A percentile compares a stretch with the other conserved stretches of the same genome.
Evolutionary conservation across 352 stramenopile genomes (phyloP).

Genomic region (Globisporangium abappressorium): DNA sequence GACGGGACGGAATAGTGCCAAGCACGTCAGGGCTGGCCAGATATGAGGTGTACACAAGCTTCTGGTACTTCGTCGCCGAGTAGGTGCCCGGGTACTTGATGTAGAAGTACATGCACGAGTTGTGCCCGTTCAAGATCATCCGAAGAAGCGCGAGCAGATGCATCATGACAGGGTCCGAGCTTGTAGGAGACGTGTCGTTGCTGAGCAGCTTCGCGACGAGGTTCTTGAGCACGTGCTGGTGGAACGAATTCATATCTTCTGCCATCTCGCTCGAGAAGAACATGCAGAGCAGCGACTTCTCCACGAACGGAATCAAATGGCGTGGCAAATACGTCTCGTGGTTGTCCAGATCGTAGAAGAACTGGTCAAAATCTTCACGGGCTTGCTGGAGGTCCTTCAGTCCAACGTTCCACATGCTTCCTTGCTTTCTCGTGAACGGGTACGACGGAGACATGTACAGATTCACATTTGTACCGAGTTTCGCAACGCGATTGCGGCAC

Average conservation of each 20-base stretch:
- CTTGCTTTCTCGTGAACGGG: constrained; percentile 70
- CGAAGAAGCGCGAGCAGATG: constrained; percentile 65
- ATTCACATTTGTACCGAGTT: constrained; percentile 70
- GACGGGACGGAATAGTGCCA: constrained; percentile 49
- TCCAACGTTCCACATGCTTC: constrained; percentile 56
- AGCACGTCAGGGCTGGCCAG: constrained; percentile 58
- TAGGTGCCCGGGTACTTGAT: constrained; percentile 74
- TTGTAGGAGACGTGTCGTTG: constrained; percentile 21
- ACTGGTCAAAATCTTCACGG: constrained; percentile 66
- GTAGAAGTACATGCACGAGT: constrained; percentile 82
- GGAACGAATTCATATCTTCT: constrained; percentile 75
- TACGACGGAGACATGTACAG: constrained; percentile 81
- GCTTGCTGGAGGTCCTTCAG: constrained; percentile 65
- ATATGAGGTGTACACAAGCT: constrained; percentile 75
- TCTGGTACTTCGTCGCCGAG: constrained; percentile 51
- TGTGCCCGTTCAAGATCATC: constrained; percentile 76
- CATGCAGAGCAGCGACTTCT: constrained; percentile 70
- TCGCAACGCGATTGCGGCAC: constrained; percentile 61
- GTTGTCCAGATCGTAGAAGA: constrained; percentile 58
- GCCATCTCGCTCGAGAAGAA: constrained; percentile 68
- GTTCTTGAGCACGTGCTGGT: constrained; percentile 78
- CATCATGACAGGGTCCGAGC: constrained; percentile 24
- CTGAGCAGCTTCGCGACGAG: constrained; percentile 68
- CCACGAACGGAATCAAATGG: constrained; percentile 61
- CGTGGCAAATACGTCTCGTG: constrained; percentile 50